phyloP scores from a whole-genome alignment of 2,329 filamentous ascomycete genomes.

The Cytospora schulzeri region DNA sequence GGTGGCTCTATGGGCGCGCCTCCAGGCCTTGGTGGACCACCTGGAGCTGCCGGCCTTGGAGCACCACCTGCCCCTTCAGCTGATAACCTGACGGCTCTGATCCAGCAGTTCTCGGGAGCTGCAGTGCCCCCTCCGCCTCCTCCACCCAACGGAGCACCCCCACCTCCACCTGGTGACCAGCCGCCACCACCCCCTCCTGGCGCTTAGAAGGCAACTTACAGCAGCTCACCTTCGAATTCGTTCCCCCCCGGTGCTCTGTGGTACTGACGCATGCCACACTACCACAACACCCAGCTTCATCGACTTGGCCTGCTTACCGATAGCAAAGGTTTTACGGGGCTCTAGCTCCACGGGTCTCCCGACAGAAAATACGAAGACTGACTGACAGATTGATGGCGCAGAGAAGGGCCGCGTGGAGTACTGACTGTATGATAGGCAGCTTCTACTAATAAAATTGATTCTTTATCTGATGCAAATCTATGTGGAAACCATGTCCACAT shows the following conservation, averaged over 20 bases:
- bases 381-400: conserved; percentile 18
- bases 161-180: conserved; percentile 41
- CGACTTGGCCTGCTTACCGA: conserved; percentile 11
- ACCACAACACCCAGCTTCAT: conserved; percentile 8
- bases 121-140: conserved; percentile 34
- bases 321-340: conserved; percentile 7
- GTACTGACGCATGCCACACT: conserved; percentile 33
- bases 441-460: conserved; percentile 23
- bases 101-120: conserved; percentile 59
- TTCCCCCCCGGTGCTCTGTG: neutral
- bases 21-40: conserved; percentile 45
- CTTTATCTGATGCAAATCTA: neutral
- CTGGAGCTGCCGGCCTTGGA: conserved; percentile 48
- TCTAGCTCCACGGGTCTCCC: conserved; percentile 3
- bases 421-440: conserved; percentile 29
- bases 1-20: conserved; percentile 42
- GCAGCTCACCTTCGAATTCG: conserved; percentile 14
- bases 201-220: conserved; percentile 28
- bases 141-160: conserved; percentile 39
- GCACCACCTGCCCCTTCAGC: conserved; percentile 57
- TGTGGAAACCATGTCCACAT: neutral
- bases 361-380: conserved; percentile 11
- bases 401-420: conserved; percentile 18
- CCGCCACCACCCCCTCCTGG: conserved; percentile 40
- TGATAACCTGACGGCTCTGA: conserved; percentile 61